phyloP scores from a whole-genome alignment of 2,329 filamentous ascomycete genomes.

The Cladosporium sp. region DNA sequence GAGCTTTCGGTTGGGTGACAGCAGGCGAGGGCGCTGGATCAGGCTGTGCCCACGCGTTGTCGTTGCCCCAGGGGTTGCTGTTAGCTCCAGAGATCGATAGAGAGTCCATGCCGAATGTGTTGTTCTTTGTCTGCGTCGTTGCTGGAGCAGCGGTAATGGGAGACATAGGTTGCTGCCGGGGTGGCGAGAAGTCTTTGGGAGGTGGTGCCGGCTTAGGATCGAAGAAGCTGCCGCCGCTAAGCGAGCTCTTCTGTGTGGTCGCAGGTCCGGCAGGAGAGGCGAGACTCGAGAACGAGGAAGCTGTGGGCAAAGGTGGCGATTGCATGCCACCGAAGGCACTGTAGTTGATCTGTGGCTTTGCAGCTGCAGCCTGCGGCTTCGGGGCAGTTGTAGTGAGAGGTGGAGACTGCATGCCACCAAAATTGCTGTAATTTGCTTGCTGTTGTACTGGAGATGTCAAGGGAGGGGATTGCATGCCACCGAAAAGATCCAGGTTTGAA shows the following conservation, averaged over 20 bases:
- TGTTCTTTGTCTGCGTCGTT: conserved; percentile 35
- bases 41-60: conserved; percentile 70
- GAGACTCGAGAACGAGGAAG: conserved; percentile 55
- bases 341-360: conserved; percentile 1
- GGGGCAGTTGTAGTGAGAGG: conserved; percentile 41
- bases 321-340: conserved; percentile 39
- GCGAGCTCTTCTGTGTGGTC: conserved; percentile 40
- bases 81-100: conserved; percentile 37
- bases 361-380: conserved; percentile 51
- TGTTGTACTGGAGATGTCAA: conserved; percentile 10
- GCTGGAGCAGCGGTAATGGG: conserved; percentile 32
- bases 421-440: conserved; percentile 25
- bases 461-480: conserved; percentile 59
- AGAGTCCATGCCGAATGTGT: conserved; percentile 24
- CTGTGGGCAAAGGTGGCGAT: conserved; percentile 38
- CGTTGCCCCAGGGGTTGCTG: conserved; percentile 78
- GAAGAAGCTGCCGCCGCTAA: conserved; percentile 78
- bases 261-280: conserved; percentile 51
- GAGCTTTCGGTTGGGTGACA: conserved; percentile 31
- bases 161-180: conserved; percentile 43
- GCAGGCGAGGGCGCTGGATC: conserved; percentile 40
- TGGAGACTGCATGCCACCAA: conserved; percentile 35
- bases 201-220: conserved; percentile 54
- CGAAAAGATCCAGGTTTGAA: conserved; percentile 50
- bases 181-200: conserved; percentile 54